phyloP scores from a whole-genome alignment of 2,329 filamentous ascomycete species.

The Thyridium curvatum region DNA sequence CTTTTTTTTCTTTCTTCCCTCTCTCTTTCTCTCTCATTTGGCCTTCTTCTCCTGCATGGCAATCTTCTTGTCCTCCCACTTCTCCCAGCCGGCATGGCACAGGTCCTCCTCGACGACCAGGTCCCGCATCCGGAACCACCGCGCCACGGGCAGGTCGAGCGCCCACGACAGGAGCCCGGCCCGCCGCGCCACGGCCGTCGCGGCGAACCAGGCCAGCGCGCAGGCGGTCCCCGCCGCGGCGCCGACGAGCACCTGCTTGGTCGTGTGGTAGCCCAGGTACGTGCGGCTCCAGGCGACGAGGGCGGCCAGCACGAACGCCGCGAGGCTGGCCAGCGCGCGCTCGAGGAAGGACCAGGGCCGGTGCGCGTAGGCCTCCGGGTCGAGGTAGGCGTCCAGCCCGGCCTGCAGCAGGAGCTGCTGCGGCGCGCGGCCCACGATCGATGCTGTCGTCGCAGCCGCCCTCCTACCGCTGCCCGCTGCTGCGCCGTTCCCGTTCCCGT shows the following conservation, averaged over 20 bases:
- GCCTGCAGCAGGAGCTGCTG: no score
- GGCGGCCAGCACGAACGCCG: slow-evolving; percentile 54
- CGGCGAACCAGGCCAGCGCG: slow-evolving; percentile 71
- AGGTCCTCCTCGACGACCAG: slow-evolving; percentile 83
- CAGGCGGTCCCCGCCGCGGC: slow-evolving; percentile 62
- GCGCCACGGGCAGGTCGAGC: slow-evolving; percentile 58
- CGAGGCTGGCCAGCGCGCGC: slow-evolving; percentile 46
- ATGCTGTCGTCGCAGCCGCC: not conserved
- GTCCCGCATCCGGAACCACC: slow-evolving; percentile 70
- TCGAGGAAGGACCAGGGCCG: slow-evolving; percentile 55
- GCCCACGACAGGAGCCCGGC: slow-evolving; percentile 67
- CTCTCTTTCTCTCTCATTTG: slow-evolving; percentile 15
- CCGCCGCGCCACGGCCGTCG: slow-evolving; percentile 60
- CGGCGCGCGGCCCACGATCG: slow-evolving; percentile 1
- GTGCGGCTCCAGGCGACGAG: slow-evolving; percentile 76
- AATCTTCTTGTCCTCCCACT: slow-evolving; percentile 61
- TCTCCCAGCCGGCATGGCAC: slow-evolving; percentile 87
- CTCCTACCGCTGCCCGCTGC: not conserved
- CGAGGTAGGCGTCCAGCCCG: slow-evolving; percentile 1
- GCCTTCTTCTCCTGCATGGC: slow-evolving; percentile 24
- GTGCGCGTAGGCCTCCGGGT: slow-evolving; percentile 28
- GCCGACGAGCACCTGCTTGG: slow-evolving; percentile 80
- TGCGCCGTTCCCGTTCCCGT: not conserved
- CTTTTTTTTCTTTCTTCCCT: not conserved
- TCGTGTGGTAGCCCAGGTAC: slow-evolving; percentile 90